These are phyloP conservation scores for Coccomyxa sp. DNA, from an alignment of 139 green algal genomes.

Conservation along the genomic window DNA sequence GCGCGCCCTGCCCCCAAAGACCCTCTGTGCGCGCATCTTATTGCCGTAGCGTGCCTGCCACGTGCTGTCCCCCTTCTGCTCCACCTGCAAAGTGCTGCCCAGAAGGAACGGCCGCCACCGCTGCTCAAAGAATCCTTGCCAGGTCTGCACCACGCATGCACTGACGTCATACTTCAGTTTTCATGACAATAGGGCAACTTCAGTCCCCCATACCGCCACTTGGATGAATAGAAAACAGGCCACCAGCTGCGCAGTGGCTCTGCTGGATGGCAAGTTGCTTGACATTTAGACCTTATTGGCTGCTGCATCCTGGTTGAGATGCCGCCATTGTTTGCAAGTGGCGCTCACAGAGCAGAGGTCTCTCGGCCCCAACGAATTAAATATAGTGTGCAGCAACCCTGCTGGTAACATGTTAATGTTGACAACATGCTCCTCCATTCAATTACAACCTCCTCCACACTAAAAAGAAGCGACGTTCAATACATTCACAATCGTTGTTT, in stretches of 20 bases:
- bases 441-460: no score
- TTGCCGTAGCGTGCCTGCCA: conserved; percentile 39
- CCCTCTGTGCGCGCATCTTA: conserved; percentile 29
- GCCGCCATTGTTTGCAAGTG: conserved; percentile 27
- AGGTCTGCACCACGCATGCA: neutral
- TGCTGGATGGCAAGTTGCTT: no score
- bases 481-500: no score
- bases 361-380: conserved; percentile 19
- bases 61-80: neutral
- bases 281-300: neutral
- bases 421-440: no score
- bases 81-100: neutral
- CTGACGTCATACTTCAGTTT: no score
- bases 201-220: no score
- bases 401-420: conserved; percentile 12
- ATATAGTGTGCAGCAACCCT: conserved; percentile 25
- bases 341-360: conserved; percentile 22
- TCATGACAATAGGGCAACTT: no score
- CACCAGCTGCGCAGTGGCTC: neutral
- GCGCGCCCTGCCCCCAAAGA: conserved; percentile 36
- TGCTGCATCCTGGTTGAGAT: conserved; percentile 17
- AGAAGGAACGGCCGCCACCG: neutral
- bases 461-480: no score
- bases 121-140: conserved; percentile 2
- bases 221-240: neutral